Conservation (phyloP, 495 filamentous ascomycete species). For the Penicillium tannophilum region DNA sequence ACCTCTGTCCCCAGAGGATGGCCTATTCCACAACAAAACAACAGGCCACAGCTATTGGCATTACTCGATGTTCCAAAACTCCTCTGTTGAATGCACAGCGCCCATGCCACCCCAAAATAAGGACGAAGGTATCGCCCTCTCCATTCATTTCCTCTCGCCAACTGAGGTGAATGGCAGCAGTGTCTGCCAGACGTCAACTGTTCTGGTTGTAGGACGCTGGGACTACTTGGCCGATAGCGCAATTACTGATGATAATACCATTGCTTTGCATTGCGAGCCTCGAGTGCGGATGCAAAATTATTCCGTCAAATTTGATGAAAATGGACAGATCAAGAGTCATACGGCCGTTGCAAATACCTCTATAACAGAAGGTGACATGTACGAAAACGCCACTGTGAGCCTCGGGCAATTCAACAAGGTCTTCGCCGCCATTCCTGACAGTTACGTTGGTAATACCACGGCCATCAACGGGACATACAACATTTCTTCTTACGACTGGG, state of each 20-base stretch:
- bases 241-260: conserved; percentile 35
- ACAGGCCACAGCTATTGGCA: conserved; percentile 31
- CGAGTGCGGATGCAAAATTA: conserved; percentile 28
- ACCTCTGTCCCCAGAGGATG: conserved; percentile 21
- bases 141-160: conserved; percentile 43
- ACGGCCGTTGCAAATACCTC: conserved; percentile 21
- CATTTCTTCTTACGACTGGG: conserved; percentile 45
- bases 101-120: conserved; percentile 29
- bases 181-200: conserved; percentile 38
- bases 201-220: conserved; percentile 45
- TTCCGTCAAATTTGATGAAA: conserved; percentile 36
- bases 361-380: conserved; percentile 36
- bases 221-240: conserved; percentile 32
- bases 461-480: conserved; percentile 30
- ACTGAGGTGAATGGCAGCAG: conserved; percentile 24
- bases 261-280: conserved; percentile 44
- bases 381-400: conserved; percentile 42
- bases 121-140: conserved; percentile 32
- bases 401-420: conserved; percentile 47
- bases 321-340: conserved; percentile 33
- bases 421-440: conserved; percentile 43
- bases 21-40: conserved; percentile 17
- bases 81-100: conserved; percentile 31
- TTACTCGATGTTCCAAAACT: conserved; percentile 30
- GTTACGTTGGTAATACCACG: conserved; percentile 35